These are phyloP conservation scores for Hyphodiscus hymeniophilus DNA, from an alignment of 495 filamentous ascomycete species.

Conservation along the genomic window DNA sequence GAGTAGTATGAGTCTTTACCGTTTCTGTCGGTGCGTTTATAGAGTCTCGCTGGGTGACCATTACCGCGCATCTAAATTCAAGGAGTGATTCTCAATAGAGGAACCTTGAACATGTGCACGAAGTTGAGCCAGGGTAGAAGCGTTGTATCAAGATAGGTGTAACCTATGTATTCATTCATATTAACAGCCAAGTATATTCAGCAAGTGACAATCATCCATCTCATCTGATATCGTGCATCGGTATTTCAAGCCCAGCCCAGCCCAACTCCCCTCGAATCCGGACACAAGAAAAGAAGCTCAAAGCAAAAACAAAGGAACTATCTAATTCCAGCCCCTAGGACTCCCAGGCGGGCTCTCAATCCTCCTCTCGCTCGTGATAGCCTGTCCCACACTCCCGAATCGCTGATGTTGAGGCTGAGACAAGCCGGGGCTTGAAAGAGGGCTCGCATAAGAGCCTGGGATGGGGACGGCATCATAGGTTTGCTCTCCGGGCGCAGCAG, in stretches of 20 bases:
- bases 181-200: slow-evolving; percentile 3
- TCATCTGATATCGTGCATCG: background rate
- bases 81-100: no score
- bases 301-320: background rate
- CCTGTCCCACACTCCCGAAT: slow-evolving; percentile 26
- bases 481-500: slow-evolving; percentile 52
- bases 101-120: no score
- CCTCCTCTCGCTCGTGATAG: slow-evolving; percentile 28
- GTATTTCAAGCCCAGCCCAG: slow-evolving; percentile 1
- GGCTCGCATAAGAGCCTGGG: slow-evolving; percentile 48
- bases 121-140: no score
- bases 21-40: no score
- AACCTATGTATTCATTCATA: slow-evolving; percentile 1
- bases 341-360: slow-evolving; percentile 32
- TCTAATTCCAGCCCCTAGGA: slow-evolving; percentile 23
- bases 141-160: background rate
- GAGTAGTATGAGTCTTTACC: no score
- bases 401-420: slow-evolving; percentile 16
- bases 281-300: slow-evolving; percentile 16
- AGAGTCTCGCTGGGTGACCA: no score
- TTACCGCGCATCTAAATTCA: no score
- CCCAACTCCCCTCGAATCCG: slow-evolving; percentile 5
- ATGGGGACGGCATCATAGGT: slow-evolving; percentile 61
- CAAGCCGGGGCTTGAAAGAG: slow-evolving; percentile 13
- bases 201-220: slow-evolving; percentile 10